Evolutionary conservation across 305 asterid species (phyloP).

Genomic region (Galium porrigens): DNA sequence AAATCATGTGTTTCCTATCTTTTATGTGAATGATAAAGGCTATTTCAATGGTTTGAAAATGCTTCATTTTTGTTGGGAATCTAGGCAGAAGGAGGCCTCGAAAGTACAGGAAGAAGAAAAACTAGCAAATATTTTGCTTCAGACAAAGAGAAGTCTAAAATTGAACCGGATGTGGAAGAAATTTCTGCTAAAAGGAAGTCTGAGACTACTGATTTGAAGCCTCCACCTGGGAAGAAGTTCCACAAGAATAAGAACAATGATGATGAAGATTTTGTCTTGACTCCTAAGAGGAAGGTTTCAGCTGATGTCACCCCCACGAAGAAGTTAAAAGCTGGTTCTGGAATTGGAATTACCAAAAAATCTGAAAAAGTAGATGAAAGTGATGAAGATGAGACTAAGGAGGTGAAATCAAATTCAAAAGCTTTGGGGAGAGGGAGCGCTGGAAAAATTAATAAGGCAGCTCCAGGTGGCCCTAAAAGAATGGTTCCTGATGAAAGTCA

Average conservation of each 20-base stretch:
- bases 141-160: conserved; percentile 33
- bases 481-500: conserved; percentile 44
- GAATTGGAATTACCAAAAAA: conserved; percentile 43
- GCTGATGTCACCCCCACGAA: conserved; percentile 46
- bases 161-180: conserved; percentile 47
- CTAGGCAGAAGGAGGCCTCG: conserved; percentile 51
- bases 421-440: conserved; percentile 68
- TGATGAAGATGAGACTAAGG: conserved; percentile 46
- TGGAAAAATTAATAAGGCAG: conserved; percentile 36
- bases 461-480: conserved; percentile 24
- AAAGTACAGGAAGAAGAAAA: conserved; percentile 61
- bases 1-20: background rate
- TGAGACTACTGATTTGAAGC: conserved; percentile 32
- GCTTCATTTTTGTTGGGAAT: conserved; percentile 9
- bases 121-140: conserved; percentile 80
- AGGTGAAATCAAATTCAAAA: conserved; percentile 38
- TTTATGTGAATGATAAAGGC: background rate
- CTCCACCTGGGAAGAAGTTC: conserved; percentile 43
- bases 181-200: conserved; percentile 45
- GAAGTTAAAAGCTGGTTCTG: conserved; percentile 57
- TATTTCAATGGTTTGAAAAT: conserved; percentile 6
- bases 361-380: conserved; percentile 30
- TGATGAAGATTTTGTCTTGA: conserved; percentile 48
- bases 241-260: conserved; percentile 52
- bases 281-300: conserved; percentile 35